Percentiles rank a stretch among this genome's conserved stretches.
These are phyloP conservation scores for Scenedesmus sp. DNA, from an alignment of 163 green algal genomes.

Conservation along the genomic window DNA sequence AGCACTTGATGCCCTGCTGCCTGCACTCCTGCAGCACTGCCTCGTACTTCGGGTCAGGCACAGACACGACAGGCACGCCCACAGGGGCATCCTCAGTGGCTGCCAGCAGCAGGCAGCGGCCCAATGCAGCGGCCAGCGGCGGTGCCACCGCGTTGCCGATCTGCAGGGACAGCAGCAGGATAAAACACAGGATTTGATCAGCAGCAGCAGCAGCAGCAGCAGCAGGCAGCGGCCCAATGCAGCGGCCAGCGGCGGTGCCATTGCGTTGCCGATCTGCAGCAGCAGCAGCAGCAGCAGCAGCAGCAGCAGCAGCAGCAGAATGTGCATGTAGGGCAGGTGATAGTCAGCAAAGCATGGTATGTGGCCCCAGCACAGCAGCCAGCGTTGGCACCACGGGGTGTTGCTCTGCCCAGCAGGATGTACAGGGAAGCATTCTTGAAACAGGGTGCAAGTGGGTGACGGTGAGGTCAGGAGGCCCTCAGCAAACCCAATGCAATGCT, in stretches of 20 bases:
- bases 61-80: constrained; percentile 18
- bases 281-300: background rate
- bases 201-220: background rate
- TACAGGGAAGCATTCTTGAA: too few species aligned
- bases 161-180: constrained; percentile 54
- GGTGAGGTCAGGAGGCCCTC: too few species aligned
- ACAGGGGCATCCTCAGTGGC: constrained; percentile 19
- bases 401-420: background rate
- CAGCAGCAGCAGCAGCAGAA: background rate
- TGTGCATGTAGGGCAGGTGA: too few species aligned
- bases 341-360: too few species aligned
- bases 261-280: background rate
- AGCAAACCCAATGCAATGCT: too few species aligned
- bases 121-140: constrained; percentile 73
- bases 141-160: constrained; percentile 86
- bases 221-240: background rate
- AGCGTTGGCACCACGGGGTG: background rate
- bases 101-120: constrained; percentile 70
- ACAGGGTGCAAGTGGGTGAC: too few species aligned
- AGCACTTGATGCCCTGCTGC: constrained; percentile 1
- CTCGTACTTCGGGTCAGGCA: constrained; percentile 31
- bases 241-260: background rate
- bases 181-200: background rate
- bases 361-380: background rate
- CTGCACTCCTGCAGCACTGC: background rate